phyloP scores from a whole-genome alignment of 1,284 basidiomycete species.

The Thecaphora thlaspeos region DNA sequence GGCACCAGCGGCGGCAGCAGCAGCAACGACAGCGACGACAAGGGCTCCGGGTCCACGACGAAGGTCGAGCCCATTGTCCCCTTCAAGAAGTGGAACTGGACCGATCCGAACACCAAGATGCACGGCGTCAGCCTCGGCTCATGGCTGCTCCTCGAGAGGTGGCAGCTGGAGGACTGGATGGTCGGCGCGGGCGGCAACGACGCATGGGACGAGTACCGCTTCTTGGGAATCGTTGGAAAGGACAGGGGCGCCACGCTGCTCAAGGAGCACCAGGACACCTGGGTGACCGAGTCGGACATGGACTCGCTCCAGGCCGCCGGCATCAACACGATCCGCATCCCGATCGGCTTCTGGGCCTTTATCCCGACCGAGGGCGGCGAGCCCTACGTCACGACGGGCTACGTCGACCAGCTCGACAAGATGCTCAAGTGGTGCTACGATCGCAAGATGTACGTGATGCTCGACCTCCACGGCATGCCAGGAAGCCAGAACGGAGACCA shows the following conservation, averaged over 20 bases:
- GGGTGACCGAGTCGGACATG: constrained; percentile 59
- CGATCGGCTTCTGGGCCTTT: constrained; percentile 57
- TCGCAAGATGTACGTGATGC: constrained; percentile 59
- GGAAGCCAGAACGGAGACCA: constrained; percentile 59
- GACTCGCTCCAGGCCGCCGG: constrained; percentile 49
- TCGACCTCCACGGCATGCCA: constrained; percentile 60
- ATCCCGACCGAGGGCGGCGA: constrained; percentile 42
- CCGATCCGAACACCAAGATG: too few relatives aligned
- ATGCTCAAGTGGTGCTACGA: constrained; percentile 54
- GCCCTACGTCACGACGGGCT: constrained; percentile 42
- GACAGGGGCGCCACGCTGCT: constrained; percentile 35
- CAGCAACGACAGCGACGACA: too few relatives aligned
- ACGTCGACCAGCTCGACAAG: constrained; percentile 43
- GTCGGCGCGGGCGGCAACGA: constrained; percentile 49
- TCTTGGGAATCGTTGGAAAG: too few relatives aligned
- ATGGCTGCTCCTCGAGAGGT: constrained; percentile 56
- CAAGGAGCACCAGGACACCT: constrained; percentile 56
- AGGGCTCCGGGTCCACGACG: too few relatives aligned
- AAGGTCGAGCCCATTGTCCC: too few relatives aligned
- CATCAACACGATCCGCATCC: constrained; percentile 58
- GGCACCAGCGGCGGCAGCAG: too few relatives aligned
- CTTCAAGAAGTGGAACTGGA: too few relatives aligned
- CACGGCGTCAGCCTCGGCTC: constrained; percentile 53
- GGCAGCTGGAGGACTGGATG: constrained; percentile 60
- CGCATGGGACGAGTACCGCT: constrained; percentile 58